Percentiles rank a stretch among this genome's conserved stretches.
Conservation (phyloP, 208 protist species). For the Naegleria fowleri region DNA sequence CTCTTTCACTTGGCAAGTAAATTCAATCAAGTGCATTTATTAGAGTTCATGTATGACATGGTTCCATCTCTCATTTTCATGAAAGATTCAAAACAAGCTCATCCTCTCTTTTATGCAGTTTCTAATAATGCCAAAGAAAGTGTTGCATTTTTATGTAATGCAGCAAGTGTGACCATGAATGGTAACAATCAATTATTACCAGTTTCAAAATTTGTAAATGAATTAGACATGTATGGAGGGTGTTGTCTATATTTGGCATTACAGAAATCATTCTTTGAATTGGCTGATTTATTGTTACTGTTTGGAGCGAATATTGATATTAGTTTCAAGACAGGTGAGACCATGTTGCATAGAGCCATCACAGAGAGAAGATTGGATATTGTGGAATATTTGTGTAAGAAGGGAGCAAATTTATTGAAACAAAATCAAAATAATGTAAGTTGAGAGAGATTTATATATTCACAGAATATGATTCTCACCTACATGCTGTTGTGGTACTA, state of each 20-base stretch:
- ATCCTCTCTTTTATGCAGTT: not conserved
- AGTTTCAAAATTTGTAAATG: not conserved
- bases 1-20: not conserved
- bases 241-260: not conserved
- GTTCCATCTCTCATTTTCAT: not conserved
- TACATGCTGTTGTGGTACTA: no score
- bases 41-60: not conserved
- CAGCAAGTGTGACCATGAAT: not conserved
- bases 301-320: not conserved
- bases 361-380: not conserved
- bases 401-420: not conserved
- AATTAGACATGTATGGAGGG: not conserved
- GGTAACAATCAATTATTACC: not conserved
- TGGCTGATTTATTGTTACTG: not conserved
- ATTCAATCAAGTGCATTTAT: not conserved
- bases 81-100: not conserved
- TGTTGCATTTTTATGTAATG: not conserved
- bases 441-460: no score
- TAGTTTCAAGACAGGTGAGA: not conserved
- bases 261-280: not conserved
- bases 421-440: conserved; percentile 5
- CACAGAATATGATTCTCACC: no score
- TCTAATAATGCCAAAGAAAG: not conserved
- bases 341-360: not conserved
- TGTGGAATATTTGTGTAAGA: not conserved